A percentile compares a stretch with the other conserved stretches of the same genome.
phyloP scores from a whole-genome alignment of 805 yeast genomes.

The Groenewaldozyma salmanticensis region DNA sequence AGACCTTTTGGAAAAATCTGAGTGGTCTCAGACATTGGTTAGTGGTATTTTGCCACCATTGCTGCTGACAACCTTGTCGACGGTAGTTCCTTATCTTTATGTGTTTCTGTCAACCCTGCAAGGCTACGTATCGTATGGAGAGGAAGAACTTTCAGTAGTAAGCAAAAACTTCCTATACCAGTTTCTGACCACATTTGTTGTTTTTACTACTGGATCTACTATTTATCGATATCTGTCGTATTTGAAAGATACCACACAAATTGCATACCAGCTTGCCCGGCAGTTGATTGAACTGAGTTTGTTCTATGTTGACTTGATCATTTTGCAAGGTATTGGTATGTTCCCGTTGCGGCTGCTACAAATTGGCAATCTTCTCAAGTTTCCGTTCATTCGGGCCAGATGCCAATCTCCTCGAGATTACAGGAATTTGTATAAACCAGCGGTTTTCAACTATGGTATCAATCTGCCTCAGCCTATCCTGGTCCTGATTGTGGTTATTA shows the following conservation, averaged over 20 bases:
- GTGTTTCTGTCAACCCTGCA: slow-evolving; percentile 75
- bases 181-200: slow-evolving; percentile 86
- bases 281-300: slow-evolving; percentile 70
- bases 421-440: slow-evolving; percentile 69
- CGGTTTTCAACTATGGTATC: slow-evolving; percentile 84
- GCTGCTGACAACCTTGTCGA: slow-evolving; percentile 75
- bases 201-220: slow-evolving; percentile 90
- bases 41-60: slow-evolving; percentile 89
- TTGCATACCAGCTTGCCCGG: slow-evolving; percentile 79
- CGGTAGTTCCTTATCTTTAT: slow-evolving; percentile 75
- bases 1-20: slow-evolving; percentile 47
- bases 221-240: slow-evolving; percentile 73
- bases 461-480: slow-evolving; percentile 87
- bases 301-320: slow-evolving; percentile 81
- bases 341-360: slow-evolving; percentile 81
- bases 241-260: slow-evolving; percentile 78
- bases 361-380: slow-evolving; percentile 66
- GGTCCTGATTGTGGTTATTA: slow-evolving; percentile 71
- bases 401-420: slow-evolving; percentile 81
- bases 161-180: slow-evolving; percentile 91
- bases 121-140: slow-evolving; percentile 86
- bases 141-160: slow-evolving; percentile 82
- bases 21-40: slow-evolving; percentile 68
- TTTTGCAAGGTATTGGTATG: slow-evolving; percentile 76
- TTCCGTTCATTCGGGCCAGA: slow-evolving; percentile 53